Percentiles rank a stretch among this genome's conserved stretches.
Conservation (phyloP, 345 rosid species). For the Moricandia arvensis region DNA sequence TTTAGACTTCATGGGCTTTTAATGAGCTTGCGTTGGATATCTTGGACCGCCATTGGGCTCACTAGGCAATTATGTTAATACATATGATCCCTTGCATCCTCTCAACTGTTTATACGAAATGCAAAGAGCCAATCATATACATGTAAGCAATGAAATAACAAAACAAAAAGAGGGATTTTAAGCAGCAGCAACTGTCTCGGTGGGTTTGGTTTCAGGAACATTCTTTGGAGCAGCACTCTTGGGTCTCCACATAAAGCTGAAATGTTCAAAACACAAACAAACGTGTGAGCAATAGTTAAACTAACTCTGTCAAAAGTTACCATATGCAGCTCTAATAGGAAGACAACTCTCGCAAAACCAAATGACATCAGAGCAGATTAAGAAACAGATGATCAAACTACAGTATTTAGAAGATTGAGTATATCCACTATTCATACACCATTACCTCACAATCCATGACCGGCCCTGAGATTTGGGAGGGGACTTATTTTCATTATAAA, state of each 20-base stretch:
- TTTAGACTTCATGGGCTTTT: slow-evolving; percentile 4
- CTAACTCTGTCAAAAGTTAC: too few relatives aligned
- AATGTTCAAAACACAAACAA: slow-evolving; percentile 18
- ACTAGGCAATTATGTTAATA: slow-evolving; percentile 26
- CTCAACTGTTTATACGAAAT: slow-evolving; percentile 22
- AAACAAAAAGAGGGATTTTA: slow-evolving; percentile 22
- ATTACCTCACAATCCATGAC: too few relatives aligned
- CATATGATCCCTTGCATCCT: not conserved
- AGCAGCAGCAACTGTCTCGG: slow-evolving; percentile 53
- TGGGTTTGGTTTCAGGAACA: slow-evolving; percentile 34
- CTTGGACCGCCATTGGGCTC: not conserved
- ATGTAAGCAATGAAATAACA: slow-evolving; percentile 1
- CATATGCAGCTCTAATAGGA: too few relatives aligned
- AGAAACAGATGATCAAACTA: too few relatives aligned
- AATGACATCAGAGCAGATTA: too few relatives aligned
- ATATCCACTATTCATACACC: too few relatives aligned
- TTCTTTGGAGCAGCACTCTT: slow-evolving; percentile 36
- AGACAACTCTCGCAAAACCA: too few relatives aligned
- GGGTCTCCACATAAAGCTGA: slow-evolving; percentile 49
- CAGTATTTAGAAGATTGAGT: too few relatives aligned
- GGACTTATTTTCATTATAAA: too few relatives aligned
- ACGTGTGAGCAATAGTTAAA: not conserved
- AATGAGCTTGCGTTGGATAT: not conserved
- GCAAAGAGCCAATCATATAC: slow-evolving; percentile 3
- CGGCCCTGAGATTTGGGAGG: too few relatives aligned